Conservation (phyloP, 495 filamentous ascomycete species). For the Xylaria cubensis region DNA sequence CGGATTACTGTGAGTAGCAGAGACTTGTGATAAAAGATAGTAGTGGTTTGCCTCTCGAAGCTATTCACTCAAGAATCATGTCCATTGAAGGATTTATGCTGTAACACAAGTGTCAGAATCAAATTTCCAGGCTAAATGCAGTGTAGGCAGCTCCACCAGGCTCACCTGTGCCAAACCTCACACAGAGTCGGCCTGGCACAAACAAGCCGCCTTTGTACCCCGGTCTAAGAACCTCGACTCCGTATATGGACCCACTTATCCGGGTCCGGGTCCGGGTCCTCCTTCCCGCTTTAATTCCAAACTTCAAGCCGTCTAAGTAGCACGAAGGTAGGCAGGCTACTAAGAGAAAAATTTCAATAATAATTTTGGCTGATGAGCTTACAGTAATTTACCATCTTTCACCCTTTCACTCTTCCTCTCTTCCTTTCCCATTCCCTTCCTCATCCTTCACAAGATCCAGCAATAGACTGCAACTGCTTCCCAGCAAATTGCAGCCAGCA, state of each 20-base stretch:
- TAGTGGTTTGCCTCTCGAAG: neutral
- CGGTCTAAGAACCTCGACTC: neutral
- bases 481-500: neutral
- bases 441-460: neutral
- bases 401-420: neutral
- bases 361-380: neutral
- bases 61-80: neutral
- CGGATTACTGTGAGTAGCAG: neutral
- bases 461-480: neutral
- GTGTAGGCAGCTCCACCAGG: neutral
- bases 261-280: neutral
- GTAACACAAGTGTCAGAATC: neutral
- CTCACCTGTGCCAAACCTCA: neutral
- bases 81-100: neutral
- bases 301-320: neutral
- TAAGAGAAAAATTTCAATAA: neutral
- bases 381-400: neutral
- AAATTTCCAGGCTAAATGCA: neutral
- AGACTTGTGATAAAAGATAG: neutral
- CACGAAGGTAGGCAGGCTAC: neutral
- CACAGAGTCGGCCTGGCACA: neutral
- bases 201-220: neutral
- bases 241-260: neutral
- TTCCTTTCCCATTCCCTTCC: neutral
- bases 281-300: neutral